Evolutionary conservation across 140 eudicot genomes (phyloP).

Genomic region (Anethum foeniculum): DNA sequence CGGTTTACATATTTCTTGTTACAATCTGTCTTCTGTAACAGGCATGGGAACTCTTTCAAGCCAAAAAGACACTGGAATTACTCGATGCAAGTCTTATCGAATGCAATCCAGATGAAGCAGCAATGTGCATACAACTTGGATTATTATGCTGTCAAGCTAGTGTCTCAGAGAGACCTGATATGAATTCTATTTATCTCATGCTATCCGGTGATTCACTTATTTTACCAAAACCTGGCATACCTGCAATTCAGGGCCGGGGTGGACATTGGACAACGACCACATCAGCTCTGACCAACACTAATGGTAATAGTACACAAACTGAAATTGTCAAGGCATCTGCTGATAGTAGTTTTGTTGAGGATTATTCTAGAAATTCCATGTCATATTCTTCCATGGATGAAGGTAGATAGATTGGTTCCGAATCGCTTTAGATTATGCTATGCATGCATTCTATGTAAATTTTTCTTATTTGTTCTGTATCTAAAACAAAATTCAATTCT

Average conservation of each 20-base stretch:
- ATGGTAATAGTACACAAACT: slow-evolving; percentile 27
- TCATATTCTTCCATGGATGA: slow-evolving; percentile 62
- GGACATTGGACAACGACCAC: slow-evolving; percentile 43
- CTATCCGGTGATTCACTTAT: slow-evolving; percentile 61
- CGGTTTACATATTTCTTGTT: neutral
- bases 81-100: slow-evolving; percentile 42
- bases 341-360: slow-evolving; percentile 31
- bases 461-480: neutral
- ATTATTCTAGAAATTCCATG: slow-evolving; percentile 62
- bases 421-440: neutral
- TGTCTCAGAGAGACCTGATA: slow-evolving; percentile 66
- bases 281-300: slow-evolving; percentile 29
- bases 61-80: slow-evolving; percentile 44
- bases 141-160: slow-evolving; percentile 74
- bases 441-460: slow-evolving; percentile 4
- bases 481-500: neutral
- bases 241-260: slow-evolving; percentile 73
- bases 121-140: slow-evolving; percentile 74
- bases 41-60: slow-evolving; percentile 63
- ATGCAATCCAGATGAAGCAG: slow-evolving; percentile 43
- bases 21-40: slow-evolving; percentile 11
- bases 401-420: slow-evolving; percentile 43
- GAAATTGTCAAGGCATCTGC: slow-evolving; percentile 25
- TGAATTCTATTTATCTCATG: slow-evolving; percentile 59
- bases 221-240: slow-evolving; percentile 61